Evolutionary conservation across 2,329 filamentous ascomycete genomes (phyloP).

Genomic region (Aspergillus brunneoviolaceus): DNA sequence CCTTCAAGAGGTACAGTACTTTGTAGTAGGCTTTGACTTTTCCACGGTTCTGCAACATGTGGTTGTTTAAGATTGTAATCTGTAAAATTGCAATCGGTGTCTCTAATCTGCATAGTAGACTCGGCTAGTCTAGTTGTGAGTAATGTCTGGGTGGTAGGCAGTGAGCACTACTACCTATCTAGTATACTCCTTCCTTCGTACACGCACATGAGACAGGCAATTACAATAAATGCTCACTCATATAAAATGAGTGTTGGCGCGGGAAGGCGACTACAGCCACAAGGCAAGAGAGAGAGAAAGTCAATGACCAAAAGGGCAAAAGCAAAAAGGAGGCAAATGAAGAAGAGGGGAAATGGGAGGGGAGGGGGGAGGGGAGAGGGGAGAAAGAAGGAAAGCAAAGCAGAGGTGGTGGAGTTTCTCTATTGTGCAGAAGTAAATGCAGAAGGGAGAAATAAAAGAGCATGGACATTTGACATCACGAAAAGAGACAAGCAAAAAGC

Average conservation of each 20-base stretch:
- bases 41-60: too few species aligned
- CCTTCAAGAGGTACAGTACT: conserved; percentile 6
- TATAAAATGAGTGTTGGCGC: neutral
- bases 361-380: neutral
- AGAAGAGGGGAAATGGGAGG: neutral
- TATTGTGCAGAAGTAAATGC: conserved; percentile 7
- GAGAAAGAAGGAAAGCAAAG: neutral
- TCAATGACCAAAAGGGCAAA: conserved; percentile 10
- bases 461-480: neutral
- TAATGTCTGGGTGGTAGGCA: too few species aligned
- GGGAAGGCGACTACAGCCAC: neutral
- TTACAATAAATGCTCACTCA: neutral
- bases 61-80: too few species aligned
- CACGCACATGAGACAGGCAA: neutral
- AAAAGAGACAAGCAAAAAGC: neutral
- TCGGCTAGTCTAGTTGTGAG: too few species aligned
- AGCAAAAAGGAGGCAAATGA: conserved; percentile 11
- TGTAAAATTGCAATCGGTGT: too few species aligned
- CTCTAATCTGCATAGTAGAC: too few species aligned
- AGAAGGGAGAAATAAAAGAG: conserved; percentile 12
- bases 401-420: neutral
- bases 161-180: conserved; percentile 4
- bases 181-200: neutral
- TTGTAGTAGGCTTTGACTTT: neutral
- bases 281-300: neutral